Base-by-base conservation (phyloP, 441 rosid genomes). In the Bruguiera hainesii region DNA sequence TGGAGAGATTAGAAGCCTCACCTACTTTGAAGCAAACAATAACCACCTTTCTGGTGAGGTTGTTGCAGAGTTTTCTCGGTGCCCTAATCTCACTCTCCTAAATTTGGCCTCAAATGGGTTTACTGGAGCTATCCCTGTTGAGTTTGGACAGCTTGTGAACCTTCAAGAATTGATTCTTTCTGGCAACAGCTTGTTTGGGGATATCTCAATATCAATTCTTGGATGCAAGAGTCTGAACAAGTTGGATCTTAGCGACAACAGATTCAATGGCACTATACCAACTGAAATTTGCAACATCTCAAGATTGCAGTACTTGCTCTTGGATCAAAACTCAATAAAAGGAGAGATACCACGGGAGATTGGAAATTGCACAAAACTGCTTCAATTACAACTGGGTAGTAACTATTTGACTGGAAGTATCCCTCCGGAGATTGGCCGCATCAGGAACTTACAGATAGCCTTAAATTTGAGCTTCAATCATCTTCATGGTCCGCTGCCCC, bases 121-220 rank as follows among this genome's bases (percentile, higher is more conserved):
- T 66, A 68, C 87, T 28, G 97, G 98, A 72, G 60, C 73, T 18
- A 80, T 94, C 66, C 97, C 98, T 35, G 57, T 66, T 0, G 83
- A 87, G 73, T 73, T 94, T 11, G 96, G 98, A 51, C 85, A 72
- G 79, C 96, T 94, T 26, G 73, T 52, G 76, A 88, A 81, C 79
- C 82, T 94, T 65, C 96, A 94, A 83, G 98, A 94, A 75, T 73
- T 91, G 81, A 94, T 94, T 73, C 93, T 94, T 75, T 85, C 93
- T 8, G 89, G 90, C 8, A 94, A 94, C 76, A 81, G 83, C 78
- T 71, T 94, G 61, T 82, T 65, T 29, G 98, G 96, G 28, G 97
- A 88, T 33, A 87, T 94, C 65, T 96, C 98, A 3, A 69, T 73
- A 33, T 82, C 95, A 18, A 82, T 94, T 71, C 63, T 94, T 39